Evolutionary conservation across 805 yeast species (phyloP).

Genomic region (Vanderwaltozyma verrucispora): DNA sequence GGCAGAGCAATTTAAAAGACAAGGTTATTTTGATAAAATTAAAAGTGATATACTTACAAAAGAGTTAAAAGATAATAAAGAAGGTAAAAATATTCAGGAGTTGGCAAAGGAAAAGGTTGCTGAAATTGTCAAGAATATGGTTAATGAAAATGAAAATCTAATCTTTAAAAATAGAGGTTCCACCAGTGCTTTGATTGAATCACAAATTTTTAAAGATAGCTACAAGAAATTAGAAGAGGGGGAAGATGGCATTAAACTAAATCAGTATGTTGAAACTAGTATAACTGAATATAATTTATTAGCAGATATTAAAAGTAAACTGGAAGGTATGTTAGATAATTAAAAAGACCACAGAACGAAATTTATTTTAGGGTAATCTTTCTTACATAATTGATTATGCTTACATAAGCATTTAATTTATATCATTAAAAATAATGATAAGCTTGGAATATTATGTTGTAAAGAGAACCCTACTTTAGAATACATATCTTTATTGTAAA

Average conservation of each 20-base stretch:
- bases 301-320: neutral
- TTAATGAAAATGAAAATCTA: constrained; percentile 21
- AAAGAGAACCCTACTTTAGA: too few relatives aligned
- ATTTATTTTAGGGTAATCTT: too few relatives aligned
- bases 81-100: constrained; percentile 5
- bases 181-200: constrained; percentile 26
- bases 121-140: constrained; percentile 19
- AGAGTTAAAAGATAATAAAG: constrained; percentile 1
- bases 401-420: too few relatives aligned
- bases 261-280: constrained; percentile 10
- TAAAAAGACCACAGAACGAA: neutral
- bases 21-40: constrained; percentile 26
- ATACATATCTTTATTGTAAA: too few relatives aligned
- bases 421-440: too few relatives aligned
- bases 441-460: too few relatives aligned
- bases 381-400: too few relatives aligned
- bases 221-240: constrained; percentile 14
- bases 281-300: constrained; percentile 2
- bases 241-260: constrained; percentile 13
- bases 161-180: constrained; percentile 27
- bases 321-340: neutral
- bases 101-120: constrained; percentile 15
- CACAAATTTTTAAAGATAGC: constrained; percentile 21
- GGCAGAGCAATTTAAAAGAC: constrained; percentile 23
- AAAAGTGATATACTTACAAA: constrained; percentile 19